Conservation (phyloP, 345 rosid genomes). For the Acer yangbiense region DNA sequence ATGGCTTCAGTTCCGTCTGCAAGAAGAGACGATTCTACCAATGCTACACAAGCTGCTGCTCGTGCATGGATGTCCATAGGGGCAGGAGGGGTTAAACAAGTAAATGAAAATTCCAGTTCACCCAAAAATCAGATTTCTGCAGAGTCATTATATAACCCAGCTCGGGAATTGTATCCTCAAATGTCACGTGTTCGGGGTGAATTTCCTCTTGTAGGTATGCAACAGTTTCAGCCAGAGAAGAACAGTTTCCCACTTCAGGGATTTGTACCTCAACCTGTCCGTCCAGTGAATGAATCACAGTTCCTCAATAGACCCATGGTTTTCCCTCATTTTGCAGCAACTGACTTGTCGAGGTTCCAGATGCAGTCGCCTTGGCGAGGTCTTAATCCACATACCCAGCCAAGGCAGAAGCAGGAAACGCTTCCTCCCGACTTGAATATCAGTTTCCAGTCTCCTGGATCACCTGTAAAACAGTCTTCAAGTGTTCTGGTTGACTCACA, state of each 20-base stretch:
- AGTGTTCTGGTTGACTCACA: slow-evolving; percentile 74
- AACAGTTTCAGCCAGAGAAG: slow-evolving; percentile 46
- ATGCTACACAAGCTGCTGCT: slow-evolving; percentile 72
- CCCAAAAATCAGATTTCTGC: slow-evolving; percentile 63
- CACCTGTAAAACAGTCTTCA: slow-evolving; percentile 80
- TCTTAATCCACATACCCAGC: slow-evolving; percentile 51
- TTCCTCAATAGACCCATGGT: slow-evolving; percentile 47
- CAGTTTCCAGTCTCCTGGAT: slow-evolving; percentile 82
- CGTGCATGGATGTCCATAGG: slow-evolving; percentile 91
- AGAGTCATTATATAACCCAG: slow-evolving; percentile 62
- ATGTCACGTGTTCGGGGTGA: slow-evolving; percentile 44
- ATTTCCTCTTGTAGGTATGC: slow-evolving; percentile 53
- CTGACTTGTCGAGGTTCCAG: slow-evolving; percentile 66
- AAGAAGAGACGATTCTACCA: slow-evolving; percentile 59
- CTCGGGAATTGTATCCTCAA: slow-evolving; percentile 56
- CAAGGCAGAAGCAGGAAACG: slow-evolving; percentile 64
- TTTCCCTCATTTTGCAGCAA: slow-evolving; percentile 54
- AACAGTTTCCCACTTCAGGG: slow-evolving; percentile 57
- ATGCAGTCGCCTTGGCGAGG: slow-evolving; percentile 66
- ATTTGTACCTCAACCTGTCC: slow-evolving; percentile 50
- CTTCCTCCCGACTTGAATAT: slow-evolving; percentile 90
- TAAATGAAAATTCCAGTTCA: slow-evolving; percentile 41
- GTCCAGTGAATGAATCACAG: slow-evolving; percentile 41
- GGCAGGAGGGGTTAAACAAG: slow-evolving; percentile 59
- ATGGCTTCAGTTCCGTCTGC: slow-evolving; percentile 40